A percentile compares a stretch with the other conserved stretches of the same genome.
Evolutionary conservation across 306 rosid genomes (phyloP).

Genomic region (Dryas drummondii): DNA sequence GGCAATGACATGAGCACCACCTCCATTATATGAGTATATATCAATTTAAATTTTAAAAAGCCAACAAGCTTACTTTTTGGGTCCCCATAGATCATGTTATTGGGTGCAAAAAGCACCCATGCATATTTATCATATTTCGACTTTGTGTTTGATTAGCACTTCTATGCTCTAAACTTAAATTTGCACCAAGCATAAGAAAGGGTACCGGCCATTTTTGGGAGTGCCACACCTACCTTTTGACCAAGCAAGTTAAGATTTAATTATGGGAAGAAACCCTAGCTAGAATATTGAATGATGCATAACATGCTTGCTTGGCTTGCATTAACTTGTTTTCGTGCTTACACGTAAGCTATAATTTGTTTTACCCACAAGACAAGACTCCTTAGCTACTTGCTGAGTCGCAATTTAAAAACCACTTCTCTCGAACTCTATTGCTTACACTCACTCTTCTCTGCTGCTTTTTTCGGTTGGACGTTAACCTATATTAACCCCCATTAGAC

Average conservation of each 20-base stretch:
- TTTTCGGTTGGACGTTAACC: slow-evolving; percentile 38
- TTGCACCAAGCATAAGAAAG: slow-evolving; percentile 36
- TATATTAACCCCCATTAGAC: slow-evolving; percentile 29
- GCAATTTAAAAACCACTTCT: slow-evolving; percentile 17
- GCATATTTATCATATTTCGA: not conserved
- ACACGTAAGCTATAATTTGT: slow-evolving; percentile 32
- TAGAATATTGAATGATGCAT: slow-evolving; percentile 8
- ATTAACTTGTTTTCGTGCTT: slow-evolving; percentile 24
- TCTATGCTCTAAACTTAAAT: slow-evolving; percentile 28
- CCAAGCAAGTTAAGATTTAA: not conserved
- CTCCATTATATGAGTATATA: too few relatives aligned
- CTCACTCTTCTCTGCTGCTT: slow-evolving; percentile 22
- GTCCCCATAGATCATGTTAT: slow-evolving; percentile 33
- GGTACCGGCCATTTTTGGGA: slow-evolving; percentile 23
- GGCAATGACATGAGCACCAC: too few relatives aligned
- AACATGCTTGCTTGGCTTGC: slow-evolving; percentile 32
- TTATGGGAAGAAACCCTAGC: slow-evolving; percentile 2
- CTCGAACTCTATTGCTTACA: slow-evolving; percentile 24
- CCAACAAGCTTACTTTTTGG: slow-evolving; percentile 37
- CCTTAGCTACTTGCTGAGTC: slow-evolving; percentile 13
- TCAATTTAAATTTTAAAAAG: not conserved
- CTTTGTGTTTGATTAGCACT: slow-evolving; percentile 20
- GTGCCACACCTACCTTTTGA: slow-evolving; percentile 29
- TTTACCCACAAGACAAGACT: slow-evolving; percentile 42
- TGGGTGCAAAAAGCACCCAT: slow-evolving; percentile 42